Evolutionary conservation across 2,329 filamentous ascomycete genomes (phyloP).

Genomic region (Arthrobotrys megalospora): DNA sequence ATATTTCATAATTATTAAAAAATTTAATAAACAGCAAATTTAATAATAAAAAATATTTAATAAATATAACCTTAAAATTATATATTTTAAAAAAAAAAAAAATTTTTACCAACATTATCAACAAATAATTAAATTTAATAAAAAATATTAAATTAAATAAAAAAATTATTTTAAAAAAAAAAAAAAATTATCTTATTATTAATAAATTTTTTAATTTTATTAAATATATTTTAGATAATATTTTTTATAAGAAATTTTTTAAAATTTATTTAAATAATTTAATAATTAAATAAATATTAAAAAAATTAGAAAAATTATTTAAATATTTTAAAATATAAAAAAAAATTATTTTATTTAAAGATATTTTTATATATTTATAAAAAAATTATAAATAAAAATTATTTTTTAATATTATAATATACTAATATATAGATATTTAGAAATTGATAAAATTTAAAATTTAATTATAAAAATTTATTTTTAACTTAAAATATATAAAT

Average conservation of each 20-base stretch:
- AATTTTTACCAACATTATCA: not conserved
- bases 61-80: slow-evolving; percentile 8
- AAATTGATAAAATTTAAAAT: not conserved
- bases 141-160: not conserved
- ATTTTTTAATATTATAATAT: not conserved
- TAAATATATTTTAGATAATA: not conserved
- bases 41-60: not conserved
- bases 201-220: slow-evolving; percentile 6
- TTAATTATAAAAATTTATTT: not conserved
- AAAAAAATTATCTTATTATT: not conserved
- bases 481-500: not conserved
- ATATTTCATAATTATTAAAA: not conserved
- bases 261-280: not conserved
- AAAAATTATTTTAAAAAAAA: not conserved
- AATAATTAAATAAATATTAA: not conserved
- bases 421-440: not conserved
- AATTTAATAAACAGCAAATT: not conserved
- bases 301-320: not conserved
- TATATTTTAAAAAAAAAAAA: not conserved
- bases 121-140: not conserved
- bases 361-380: slow-evolving; percentile 1
- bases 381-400: not conserved
- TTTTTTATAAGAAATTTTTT: not conserved
- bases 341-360: not conserved
- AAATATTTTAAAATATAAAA: not conserved